A percentile compares a stretch with the other conserved stretches of the same genome.
Conservation (phyloP, 495 filamentous ascomycete genomes). For the Paragyromitra xinjiangensis region DNA sequence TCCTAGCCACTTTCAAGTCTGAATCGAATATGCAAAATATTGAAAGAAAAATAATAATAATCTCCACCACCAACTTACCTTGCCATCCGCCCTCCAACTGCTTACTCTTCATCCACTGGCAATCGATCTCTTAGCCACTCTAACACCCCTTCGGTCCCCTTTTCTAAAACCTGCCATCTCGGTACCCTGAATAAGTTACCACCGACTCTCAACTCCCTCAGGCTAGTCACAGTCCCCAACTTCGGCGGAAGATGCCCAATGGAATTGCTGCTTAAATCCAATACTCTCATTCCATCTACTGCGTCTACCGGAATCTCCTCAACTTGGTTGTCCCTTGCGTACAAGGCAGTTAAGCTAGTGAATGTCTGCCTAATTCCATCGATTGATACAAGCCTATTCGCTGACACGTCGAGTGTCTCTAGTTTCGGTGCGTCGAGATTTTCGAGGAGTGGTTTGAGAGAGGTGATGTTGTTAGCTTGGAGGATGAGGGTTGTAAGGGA, state of each 20-base stretch:
- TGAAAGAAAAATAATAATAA: slow-evolving; percentile 20
- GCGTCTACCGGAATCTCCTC: slow-evolving; percentile 74
- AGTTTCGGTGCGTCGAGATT: slow-evolving; percentile 75
- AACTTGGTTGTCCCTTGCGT: slow-evolving; percentile 80
- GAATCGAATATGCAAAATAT: slow-evolving; percentile 8
- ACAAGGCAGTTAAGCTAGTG: slow-evolving; percentile 71
- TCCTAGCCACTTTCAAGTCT: slow-evolving; percentile 14
- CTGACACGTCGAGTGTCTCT: slow-evolving; percentile 77
- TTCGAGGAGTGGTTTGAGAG: slow-evolving; percentile 69
- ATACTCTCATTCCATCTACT: slow-evolving; percentile 74
- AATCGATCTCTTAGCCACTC: slow-evolving; percentile 83
- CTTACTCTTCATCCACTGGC: slow-evolving; percentile 67
- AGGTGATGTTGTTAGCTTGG: slow-evolving; percentile 71
- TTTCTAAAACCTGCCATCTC: slow-evolving; percentile 82
- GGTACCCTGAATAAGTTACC: slow-evolving; percentile 68
- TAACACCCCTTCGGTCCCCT: slow-evolving; percentile 86
- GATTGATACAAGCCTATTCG: slow-evolving; percentile 76
- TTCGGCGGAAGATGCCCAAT: slow-evolving; percentile 78
- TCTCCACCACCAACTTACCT: not conserved
- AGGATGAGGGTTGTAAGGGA: slow-evolving; percentile 79
- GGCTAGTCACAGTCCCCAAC: slow-evolving; percentile 70
- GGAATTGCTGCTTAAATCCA: slow-evolving; percentile 85
- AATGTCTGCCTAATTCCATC: slow-evolving; percentile 68
- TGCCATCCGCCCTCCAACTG: not conserved
- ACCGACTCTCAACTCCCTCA: slow-evolving; percentile 65